phyloP scores from a whole-genome alignment of 2,329 filamentous ascomycete genomes.

The Pyrenophora teres region DNA sequence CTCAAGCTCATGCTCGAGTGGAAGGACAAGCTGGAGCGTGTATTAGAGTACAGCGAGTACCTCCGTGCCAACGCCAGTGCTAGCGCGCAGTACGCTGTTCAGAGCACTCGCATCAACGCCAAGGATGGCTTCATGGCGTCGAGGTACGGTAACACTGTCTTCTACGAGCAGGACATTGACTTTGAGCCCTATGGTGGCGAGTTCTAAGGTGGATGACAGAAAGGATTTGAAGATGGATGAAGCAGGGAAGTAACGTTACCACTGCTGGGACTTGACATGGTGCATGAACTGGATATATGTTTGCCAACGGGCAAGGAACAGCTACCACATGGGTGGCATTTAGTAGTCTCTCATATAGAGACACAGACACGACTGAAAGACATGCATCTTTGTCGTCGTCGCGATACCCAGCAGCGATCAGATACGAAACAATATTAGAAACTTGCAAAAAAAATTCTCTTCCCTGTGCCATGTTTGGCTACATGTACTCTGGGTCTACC shows the following conservation, averaged over 20 bases:
- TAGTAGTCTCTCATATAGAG: neutral
- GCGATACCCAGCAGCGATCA: neutral
- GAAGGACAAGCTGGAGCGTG: constrained; percentile 26
- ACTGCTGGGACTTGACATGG: too few species aligned
- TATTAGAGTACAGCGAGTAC: constrained; percentile 26
- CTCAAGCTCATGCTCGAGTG: constrained; percentile 17
- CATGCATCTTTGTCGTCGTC: neutral
- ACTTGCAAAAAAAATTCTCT: neutral
- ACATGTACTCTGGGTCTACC: constrained; percentile 38
- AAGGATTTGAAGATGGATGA: too few species aligned
- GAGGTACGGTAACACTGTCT: too few species aligned
- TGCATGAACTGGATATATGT: too few species aligned
- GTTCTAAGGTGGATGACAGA: too few species aligned
- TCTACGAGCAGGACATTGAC: constrained; percentile 1
- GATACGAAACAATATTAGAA: neutral
- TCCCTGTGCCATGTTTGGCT: neutral
- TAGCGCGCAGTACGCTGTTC: constrained; percentile 10
- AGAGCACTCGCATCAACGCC: neutral
- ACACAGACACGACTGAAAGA: neutral
- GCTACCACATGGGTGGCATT: neutral
- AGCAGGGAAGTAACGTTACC: too few species aligned
- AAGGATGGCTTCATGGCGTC: neutral
- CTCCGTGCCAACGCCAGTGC: constrained; percentile 24
- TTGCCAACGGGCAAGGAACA: too few species aligned
- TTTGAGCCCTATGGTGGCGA: neutral